Percentiles rank a stretch among this genome's conserved stretches.
phyloP scores from a whole-genome alignment of 352 stramenopile genomes.

The Globisporangium perplexum region DNA sequence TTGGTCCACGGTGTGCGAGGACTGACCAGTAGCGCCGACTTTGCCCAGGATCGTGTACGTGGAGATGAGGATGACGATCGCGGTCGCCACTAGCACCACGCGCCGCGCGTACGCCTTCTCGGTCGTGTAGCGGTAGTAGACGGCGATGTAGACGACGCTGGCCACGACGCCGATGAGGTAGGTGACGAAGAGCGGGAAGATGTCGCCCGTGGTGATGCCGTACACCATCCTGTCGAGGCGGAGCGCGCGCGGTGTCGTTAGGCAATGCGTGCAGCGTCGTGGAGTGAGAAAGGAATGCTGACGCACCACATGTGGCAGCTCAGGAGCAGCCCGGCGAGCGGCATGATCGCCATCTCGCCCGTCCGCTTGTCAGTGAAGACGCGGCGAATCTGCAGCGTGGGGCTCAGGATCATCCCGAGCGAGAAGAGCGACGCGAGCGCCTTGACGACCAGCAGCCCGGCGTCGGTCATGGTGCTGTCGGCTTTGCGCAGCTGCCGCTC shows the following conservation, averaged over 20 bases:
- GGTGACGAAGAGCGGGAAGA: constrained; percentile 28
- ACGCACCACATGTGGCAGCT: constrained; percentile 19
- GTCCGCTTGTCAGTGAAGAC: constrained; percentile 3
- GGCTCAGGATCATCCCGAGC: constrained; percentile 25
- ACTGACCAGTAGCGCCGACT: constrained; percentile 4
- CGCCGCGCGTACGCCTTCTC: constrained; percentile 7
- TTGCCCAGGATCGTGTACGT: constrained; percentile 12
- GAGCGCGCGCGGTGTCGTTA: too few species aligned
- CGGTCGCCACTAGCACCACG: not conserved
- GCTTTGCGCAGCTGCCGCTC: too few species aligned
- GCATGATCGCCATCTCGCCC: constrained; percentile 13
- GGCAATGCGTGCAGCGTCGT: too few species aligned
- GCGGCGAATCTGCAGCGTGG: constrained; percentile 11
- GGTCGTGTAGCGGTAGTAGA: constrained; percentile 16
- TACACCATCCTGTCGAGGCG: constrained; percentile 8
- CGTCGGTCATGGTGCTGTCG: not conserved
- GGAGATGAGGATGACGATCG: not conserved
- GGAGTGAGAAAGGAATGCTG: not conserved
- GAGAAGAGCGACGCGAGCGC: constrained; percentile 17
- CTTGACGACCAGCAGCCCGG: constrained; percentile 7
- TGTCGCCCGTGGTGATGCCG: constrained; percentile 8
- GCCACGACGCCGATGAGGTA: constrained; percentile 22
- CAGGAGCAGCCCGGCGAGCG: constrained; percentile 6
- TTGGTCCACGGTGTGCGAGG: constrained; percentile 8
- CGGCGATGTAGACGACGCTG: constrained; percentile 17